Percentiles rank a stretch among this genome's conserved stretches.
phyloP scores from a whole-genome alignment of 108 stramenopile genomes.

The Skeletonema costatum region DNA sequence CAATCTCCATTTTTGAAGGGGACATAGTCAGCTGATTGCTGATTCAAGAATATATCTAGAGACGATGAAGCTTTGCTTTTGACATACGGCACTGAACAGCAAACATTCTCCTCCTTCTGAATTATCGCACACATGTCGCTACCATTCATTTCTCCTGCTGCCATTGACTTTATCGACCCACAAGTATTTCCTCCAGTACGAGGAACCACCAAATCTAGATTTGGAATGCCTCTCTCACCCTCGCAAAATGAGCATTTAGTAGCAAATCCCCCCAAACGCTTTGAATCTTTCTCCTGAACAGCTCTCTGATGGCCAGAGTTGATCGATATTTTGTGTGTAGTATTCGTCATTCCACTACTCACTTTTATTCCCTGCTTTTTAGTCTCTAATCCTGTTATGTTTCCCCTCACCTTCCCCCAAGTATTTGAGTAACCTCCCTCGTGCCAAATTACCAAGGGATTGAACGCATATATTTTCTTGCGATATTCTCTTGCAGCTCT shows the following conservation, averaged over 20 bases:
- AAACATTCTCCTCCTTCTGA: no score
- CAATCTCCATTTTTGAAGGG: no score
- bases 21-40: no score
- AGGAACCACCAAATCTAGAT: neutral
- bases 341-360: neutral
- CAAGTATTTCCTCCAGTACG: neutral
- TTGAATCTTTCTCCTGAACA: no score
- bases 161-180: neutral
- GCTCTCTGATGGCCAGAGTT: no score
- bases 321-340: neutral
- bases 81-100: no score
- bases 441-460: neutral
- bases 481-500: neutral
- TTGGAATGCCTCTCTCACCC: neutral
- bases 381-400: neutral
- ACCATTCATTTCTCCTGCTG: no score
- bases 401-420: neutral
- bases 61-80: no score
- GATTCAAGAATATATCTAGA: no score
- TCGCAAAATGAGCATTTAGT: neutral
- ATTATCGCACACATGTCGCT: no score
- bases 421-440: neutral
- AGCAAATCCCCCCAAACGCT: no score
- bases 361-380: neutral
- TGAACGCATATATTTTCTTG: slow-evolving; percentile 1